These are phyloP conservation scores for Aureobasidium lini DNA, from an alignment of 2,329 filamentous ascomycete genomes.

Conservation along the genomic window DNA sequence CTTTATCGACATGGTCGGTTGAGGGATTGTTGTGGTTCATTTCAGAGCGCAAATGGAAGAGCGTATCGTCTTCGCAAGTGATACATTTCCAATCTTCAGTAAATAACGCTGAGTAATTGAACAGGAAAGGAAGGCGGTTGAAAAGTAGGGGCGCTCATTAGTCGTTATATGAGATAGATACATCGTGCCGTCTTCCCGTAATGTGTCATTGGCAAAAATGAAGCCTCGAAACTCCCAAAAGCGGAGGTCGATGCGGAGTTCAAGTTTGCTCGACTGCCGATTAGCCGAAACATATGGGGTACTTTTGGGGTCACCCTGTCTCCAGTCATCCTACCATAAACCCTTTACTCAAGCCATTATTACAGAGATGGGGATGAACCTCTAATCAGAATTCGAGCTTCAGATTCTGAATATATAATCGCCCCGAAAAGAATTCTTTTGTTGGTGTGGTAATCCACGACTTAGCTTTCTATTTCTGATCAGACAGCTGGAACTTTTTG, in stretches of 20 bases:
- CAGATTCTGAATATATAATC: no score
- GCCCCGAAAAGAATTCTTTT: no score
- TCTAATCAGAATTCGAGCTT: no score
- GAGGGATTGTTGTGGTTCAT: constrained; percentile 5
- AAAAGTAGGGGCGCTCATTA: background rate
- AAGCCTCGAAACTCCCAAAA: background rate
- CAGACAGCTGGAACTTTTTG: no score
- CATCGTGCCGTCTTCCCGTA: background rate
- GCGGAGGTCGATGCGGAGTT: constrained; percentile 6
- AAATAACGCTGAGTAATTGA: background rate
- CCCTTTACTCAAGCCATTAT: no score
- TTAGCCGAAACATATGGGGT: background rate
- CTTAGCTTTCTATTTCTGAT: no score
- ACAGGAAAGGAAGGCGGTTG: background rate
- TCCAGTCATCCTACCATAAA: no score
- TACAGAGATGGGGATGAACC: no score
- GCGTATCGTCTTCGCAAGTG: background rate
- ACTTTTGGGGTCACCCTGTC: background rate
- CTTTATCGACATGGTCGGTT: constrained; percentile 5
- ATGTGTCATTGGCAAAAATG: background rate
- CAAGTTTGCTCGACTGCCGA: background rate
- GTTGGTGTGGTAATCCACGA: no score
- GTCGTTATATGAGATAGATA: background rate
- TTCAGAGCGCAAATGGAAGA: background rate
- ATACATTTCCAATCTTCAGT: background rate